Evolutionary conservation across 2,329 filamentous ascomycete species (phyloP), one percentile per base, ranked within the genome.

Genomic region (Aspergillus luchuensis): DNA sequence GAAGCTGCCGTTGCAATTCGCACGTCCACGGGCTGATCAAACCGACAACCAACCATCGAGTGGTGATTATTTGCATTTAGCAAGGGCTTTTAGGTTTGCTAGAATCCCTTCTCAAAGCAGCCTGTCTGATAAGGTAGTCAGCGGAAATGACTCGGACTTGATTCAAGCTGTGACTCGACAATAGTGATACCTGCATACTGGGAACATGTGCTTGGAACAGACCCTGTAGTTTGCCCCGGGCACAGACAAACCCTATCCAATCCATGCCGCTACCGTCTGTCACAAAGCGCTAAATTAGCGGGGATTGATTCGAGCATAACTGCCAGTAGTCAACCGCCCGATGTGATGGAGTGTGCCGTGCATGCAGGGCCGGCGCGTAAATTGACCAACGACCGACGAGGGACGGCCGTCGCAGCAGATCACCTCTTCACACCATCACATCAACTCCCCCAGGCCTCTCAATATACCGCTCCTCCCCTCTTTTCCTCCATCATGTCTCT

Each of bases 361-460:
- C 60, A 47, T 71, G 70, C 70, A 72, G 63, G 36, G 51, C 56
- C 54, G 67, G 70, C 70, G 70, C 70, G 54, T 72, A 72, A 60
- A 61, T 63, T 48, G 62, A 65, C 70, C 68, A 72, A 71, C 69
- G 61, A 66, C 66, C 66, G 64, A 57, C 53, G 21, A 30, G 38
- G 41, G 58, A 33, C 17, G 28, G 25, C 43, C 39, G 21, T 49
- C 45, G 11, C 59, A n/a, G 25, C 47, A 28, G 30, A 52, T 52
- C 49, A 57, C 51, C 43, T 57, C 55, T 70, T 71, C 69, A 68
- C 65, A 62, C 60, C 47, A 59, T 73, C 71, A 72, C 71, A 70
- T 63, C 53, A 51, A 64, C 63, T 57, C 59, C 67, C 59, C 45
- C 41, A 38, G 41, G 36, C 63, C 62, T 65, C 58, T 63, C 65